Base-by-base conservation (phyloP, 2,329 filamentous ascomycete genomes). In the Clonostachys rosea region DNA sequence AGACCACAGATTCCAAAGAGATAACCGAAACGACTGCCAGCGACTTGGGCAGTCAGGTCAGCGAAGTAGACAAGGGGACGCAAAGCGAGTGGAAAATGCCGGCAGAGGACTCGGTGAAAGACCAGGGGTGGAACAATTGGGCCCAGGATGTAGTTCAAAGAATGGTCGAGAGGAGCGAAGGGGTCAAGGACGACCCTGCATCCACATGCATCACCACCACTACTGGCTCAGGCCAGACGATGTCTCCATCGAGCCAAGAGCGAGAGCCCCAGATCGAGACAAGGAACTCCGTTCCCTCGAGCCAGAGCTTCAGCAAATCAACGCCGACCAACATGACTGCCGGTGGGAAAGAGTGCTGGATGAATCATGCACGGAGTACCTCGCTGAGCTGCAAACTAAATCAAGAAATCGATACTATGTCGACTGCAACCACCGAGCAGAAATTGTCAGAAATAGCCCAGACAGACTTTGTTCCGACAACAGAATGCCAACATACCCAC, bases 191-290 rank as follows among this genome's bases (percentile, higher is more conserved):
- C 36, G 56, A 51, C 56, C 76, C 52, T 80, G 78, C 55, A 54
- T 80, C 49, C 79, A 83, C 59, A 79, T 74, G 52, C 79, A 83
- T 55, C 78, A 83, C 55, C 79, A 83, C 60, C 79, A 83, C 65
- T 83, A 82, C 67, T 82, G 79, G 79, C 51, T 74, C 52, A 65
- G 67, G 48, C 64, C 70, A 36, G 59, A 49, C 17, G 46, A 42
- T 16, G 50, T 59, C 49, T 47, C 55, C 8, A 47, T 52, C 42
- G 47, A 57, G 13, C 48, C 51, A 39, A 46, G 51, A 49, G 16
- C 20, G 44, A 48, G 40, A 44, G 18, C 17, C 46, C 37, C 44
- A 41, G 7, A 34, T 16, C 41, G 20, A 36, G 41, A 44, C 20
- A 40, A 39, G 30, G 10, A 37, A 14, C 20, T 17, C 7, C 12